Evolutionary conservation across 1,284 basidiomycete genomes (phyloP).

Genomic region (Spongispora temasekensis): DNA sequence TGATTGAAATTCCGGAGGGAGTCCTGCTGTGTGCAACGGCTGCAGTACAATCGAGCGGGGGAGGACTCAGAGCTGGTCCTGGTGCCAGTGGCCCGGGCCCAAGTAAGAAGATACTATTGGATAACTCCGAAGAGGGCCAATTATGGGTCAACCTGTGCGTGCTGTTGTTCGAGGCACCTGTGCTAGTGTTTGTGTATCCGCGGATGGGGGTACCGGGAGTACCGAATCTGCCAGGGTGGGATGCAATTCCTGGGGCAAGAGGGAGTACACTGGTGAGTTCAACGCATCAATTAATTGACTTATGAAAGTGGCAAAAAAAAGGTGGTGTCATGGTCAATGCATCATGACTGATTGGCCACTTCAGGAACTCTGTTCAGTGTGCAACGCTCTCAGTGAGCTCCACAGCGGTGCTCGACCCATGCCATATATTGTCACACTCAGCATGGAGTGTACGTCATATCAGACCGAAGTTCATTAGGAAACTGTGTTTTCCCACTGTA

Average conservation of each 20-base stretch:
- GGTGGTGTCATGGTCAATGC: too few relatives aligned
- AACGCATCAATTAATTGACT: too few relatives aligned
- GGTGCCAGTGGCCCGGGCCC: too few relatives aligned
- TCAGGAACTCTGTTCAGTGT: constrained; percentile 23
- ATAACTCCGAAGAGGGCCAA: background rate
- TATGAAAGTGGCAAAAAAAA: too few relatives aligned
- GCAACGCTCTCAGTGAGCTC: constrained; percentile 10
- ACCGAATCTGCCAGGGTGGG: constrained; percentile 20
- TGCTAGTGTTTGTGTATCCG: constrained; percentile 26
- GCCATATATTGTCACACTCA: constrained; percentile 20
- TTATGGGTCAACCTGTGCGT: constrained; percentile 12
- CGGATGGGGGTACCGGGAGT: constrained; percentile 19
- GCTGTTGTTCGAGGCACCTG: constrained; percentile 15
- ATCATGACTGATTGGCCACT: too few relatives aligned
- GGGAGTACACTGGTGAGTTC: constrained; percentile 31
- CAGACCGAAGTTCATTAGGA: constrained; percentile 15
- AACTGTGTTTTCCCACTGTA: too few relatives aligned
- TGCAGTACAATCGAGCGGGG: too few relatives aligned
- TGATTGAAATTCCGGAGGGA: background rate
- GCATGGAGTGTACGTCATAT: constrained; percentile 19
- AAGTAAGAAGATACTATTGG: too few relatives aligned
- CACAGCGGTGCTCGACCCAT: constrained; percentile 1
- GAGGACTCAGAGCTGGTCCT: too few relatives aligned
- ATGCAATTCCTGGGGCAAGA: constrained; percentile 28
- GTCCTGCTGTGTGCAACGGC: background rate